Evolutionary conservation across 345 rosid genomes (phyloP).

Genomic region (Turnera subulata): DNA sequence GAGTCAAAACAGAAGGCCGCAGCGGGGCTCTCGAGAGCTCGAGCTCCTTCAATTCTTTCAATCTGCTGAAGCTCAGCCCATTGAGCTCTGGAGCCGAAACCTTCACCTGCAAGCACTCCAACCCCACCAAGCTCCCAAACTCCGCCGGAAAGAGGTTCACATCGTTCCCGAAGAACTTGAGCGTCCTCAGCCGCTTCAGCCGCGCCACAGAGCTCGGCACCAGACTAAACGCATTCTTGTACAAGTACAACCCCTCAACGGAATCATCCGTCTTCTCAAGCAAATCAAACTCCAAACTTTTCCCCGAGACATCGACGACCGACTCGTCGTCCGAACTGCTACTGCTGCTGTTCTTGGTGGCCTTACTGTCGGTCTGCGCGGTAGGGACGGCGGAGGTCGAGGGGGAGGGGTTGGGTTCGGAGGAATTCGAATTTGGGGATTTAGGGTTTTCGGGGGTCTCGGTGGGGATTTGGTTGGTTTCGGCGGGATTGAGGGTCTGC

Average conservation of each 20-base stretch:
- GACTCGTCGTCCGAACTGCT: slow-evolving; percentile 42
- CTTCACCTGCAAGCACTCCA: slow-evolving; percentile 87
- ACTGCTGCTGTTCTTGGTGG: slow-evolving; percentile 5
- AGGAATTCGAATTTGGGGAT: slow-evolving; percentile 9
- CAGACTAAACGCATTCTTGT: slow-evolving; percentile 69
- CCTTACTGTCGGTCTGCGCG: neutral
- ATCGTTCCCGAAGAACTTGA: slow-evolving; percentile 85
- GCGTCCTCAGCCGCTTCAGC: slow-evolving; percentile 46
- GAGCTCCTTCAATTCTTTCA: slow-evolving; percentile 79
- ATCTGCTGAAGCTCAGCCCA: slow-evolving; percentile 54
- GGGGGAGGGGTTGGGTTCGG: slow-evolving; percentile 2
- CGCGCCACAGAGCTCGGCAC: slow-evolving; percentile 67
- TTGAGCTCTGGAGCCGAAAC: slow-evolving; percentile 58
- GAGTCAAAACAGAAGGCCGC: slow-evolving; percentile 63
- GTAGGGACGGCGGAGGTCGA: neutral
- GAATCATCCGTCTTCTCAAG: slow-evolving; percentile 33
- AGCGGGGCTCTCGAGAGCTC: slow-evolving; percentile 71
- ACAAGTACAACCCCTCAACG: slow-evolving; percentile 61
- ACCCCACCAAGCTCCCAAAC: slow-evolving; percentile 56
- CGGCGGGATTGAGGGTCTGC: slow-evolving; percentile 29
- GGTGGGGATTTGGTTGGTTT: slow-evolving; percentile 9
- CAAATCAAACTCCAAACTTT: slow-evolving; percentile 60
- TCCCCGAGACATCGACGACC: slow-evolving; percentile 68
- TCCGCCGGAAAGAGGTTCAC: slow-evolving; percentile 70
- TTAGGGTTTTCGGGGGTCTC: slow-evolving; percentile 18